phyloP scores from a whole-genome alignment of 192 early-diverging fungal genomes.

The Oehlia diaphana region DNA sequence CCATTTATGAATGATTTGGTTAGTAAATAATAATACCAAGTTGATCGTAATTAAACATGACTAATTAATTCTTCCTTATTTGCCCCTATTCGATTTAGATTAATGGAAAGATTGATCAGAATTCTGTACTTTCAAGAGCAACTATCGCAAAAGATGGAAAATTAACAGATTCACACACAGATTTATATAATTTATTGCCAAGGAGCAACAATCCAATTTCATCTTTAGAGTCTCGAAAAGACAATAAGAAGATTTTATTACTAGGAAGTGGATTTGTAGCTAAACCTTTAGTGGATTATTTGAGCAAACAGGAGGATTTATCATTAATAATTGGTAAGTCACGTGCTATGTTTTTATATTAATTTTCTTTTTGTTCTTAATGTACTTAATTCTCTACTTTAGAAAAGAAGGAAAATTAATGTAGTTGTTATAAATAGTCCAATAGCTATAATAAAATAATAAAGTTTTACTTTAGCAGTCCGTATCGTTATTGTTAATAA shows the following conservation, averaged over 20 bases:
- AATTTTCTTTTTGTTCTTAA: neutral
- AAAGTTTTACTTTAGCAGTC: no score
- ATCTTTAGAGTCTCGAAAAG: neutral
- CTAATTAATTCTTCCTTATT: no score
- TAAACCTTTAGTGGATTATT: constrained; percentile 87
- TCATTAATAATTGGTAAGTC: constrained; percentile 68
- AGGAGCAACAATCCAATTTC: constrained; percentile 24
- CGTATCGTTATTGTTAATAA: no score
- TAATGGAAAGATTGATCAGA: constrained; percentile 52
- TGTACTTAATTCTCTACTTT: neutral
- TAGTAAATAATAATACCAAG: constrained; percentile 22
- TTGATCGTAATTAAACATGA: no score
- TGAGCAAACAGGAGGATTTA: constrained; percentile 57
- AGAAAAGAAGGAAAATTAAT: neutral
- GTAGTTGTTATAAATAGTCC: neutral
- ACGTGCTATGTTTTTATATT: neutral
- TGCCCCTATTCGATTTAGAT: constrained; percentile 25
- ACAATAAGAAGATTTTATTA: constrained; percentile 43
- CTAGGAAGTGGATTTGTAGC: constrained; percentile 74
- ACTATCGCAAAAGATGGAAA: constrained; percentile 75
- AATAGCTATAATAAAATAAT: neutral
- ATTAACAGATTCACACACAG: constrained; percentile 57
- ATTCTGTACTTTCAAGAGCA: constrained; percentile 74
- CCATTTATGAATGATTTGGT: constrained; percentile 84
- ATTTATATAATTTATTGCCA: constrained; percentile 38